Evolutionary conservation across 2,329 filamentous ascomycete genomes (phyloP), one percentile per base, ranked within the genome.

Genomic region (Phaeosphaeriaceae sp.): DNA sequence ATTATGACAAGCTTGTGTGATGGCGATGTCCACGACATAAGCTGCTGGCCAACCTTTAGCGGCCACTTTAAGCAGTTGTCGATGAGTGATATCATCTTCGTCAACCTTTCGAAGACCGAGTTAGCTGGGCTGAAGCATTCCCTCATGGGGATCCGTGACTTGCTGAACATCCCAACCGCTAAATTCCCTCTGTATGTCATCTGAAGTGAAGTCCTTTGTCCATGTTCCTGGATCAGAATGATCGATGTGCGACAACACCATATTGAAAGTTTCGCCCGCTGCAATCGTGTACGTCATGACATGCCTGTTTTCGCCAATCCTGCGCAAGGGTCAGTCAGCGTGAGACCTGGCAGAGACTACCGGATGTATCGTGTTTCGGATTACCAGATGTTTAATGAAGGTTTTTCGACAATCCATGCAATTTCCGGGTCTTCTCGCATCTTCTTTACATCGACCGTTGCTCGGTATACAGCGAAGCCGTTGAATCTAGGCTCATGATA

Each of bases 221-320:
- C 82, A 81, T 0, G 86, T 83, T 1, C 80, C 80, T 1, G 78
- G 71, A 0, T 87, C 86, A 0, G 89, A 73, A 56, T 86, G 81
- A 64, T 90, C 88, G 0, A 88, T 88, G 26, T 86, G 83, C 1
- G 89, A 76, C 1, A 91, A 75, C 0, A 90, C 88, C 24, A 91
- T 82, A 57, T 91, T 91, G 61, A 86, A 88, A 75, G 87, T 82
- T 1, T 79, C 77, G 0, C 87, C 88, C 0, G 76, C 82, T 1
- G 79, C 73, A 10, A 84, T 84, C 4, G 71, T 72, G 59, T 82
- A 82, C 0, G 80, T 78, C 79, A 84, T 83, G 13, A 81, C 79
- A 57, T 83, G 81, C 1, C 79, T 64, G 19, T 77, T 66, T 22
- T 79, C 69, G 4, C 80, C 80, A 35, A 82, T 76, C 79, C 78